Conservation (phyloP, 2,329 filamentous ascomycete species). For the Colletotrichum sp. region DNA sequence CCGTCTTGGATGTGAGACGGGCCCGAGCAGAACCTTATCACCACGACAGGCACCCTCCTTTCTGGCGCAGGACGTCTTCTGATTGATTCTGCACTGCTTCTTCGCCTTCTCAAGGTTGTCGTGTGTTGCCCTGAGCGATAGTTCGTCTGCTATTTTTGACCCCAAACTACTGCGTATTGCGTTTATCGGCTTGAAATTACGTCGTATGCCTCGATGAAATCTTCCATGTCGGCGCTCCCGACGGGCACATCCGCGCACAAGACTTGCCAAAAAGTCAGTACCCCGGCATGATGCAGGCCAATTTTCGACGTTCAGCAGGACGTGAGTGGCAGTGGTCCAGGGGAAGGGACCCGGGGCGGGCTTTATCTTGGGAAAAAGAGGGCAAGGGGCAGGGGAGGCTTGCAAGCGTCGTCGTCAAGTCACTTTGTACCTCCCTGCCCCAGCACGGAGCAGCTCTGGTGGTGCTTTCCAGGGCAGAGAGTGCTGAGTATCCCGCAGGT, state of each 20-base stretch:
- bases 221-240: constrained; percentile 5
- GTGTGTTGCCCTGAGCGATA: background rate
- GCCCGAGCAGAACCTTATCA: constrained; percentile 14
- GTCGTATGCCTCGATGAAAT: background rate
- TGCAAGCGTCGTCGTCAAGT: background rate
- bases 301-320: constrained; percentile 1
- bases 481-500: background rate
- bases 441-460: background rate
- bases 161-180: background rate
- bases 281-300: background rate
- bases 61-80: background rate
- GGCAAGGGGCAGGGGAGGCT: background rate
- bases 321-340: background rate
- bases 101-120: background rate
- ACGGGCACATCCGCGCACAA: constrained; percentile 1
- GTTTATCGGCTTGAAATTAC: background rate
- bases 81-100: background rate
- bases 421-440: background rate
- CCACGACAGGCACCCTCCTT: background rate
- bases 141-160: constrained; percentile 16
- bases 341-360: background rate
- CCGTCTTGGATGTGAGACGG: constrained; percentile 6
- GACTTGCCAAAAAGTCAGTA: background rate
- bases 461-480: background rate
- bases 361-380: background rate